Conservation (phyloP, 2,329 filamentous ascomycete genomes). For the Aspergillus oerlinghausenensis region DNA sequence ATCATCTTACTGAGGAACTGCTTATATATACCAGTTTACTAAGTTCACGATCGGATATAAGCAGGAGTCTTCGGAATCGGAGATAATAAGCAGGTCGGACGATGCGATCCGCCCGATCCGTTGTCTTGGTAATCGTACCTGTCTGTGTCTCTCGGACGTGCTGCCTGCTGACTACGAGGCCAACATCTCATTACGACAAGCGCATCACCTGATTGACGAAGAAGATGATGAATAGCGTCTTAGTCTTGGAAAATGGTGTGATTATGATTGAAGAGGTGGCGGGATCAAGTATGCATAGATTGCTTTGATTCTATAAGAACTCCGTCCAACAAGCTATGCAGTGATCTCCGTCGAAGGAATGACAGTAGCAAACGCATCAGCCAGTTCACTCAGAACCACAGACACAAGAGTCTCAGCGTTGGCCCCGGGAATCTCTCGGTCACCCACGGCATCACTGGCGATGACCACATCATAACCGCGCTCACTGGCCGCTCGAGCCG, state of each 20-base stretch:
- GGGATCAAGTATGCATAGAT: too few relatives aligned
- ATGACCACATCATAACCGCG: slow-evolving; percentile 61
- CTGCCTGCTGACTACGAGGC: neutral
- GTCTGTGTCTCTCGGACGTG: neutral
- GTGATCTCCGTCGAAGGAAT: slow-evolving; percentile 47
- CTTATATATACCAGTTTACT: neutral
- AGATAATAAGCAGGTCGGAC: neutral
- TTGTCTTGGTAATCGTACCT: neutral
- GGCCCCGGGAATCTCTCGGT: slow-evolving; percentile 61
- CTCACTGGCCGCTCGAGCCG: slow-evolving; percentile 57
- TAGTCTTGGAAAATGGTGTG: too few relatives aligned
- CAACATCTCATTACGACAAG: too few relatives aligned
- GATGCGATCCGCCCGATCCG: neutral
- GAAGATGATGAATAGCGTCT: too few relatives aligned
- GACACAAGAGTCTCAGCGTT: slow-evolving; percentile 46
- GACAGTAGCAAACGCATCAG: slow-evolving; percentile 60
- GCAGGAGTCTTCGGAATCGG: neutral
- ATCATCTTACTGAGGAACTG: neutral
- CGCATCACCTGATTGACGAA: too few relatives aligned
- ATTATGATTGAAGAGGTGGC: neutral
- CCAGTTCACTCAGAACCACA: slow-evolving; percentile 56
- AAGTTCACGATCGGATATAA: neutral
- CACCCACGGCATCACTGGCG: slow-evolving; percentile 59
- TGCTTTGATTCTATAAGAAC: neutral
- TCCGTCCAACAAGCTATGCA: neutral